Evolutionary conservation across 1,284 basidiomycete genomes (phyloP), one percentile per base, ranked within the genome.

Genomic region (Sanghuangporus baumii): DNA sequence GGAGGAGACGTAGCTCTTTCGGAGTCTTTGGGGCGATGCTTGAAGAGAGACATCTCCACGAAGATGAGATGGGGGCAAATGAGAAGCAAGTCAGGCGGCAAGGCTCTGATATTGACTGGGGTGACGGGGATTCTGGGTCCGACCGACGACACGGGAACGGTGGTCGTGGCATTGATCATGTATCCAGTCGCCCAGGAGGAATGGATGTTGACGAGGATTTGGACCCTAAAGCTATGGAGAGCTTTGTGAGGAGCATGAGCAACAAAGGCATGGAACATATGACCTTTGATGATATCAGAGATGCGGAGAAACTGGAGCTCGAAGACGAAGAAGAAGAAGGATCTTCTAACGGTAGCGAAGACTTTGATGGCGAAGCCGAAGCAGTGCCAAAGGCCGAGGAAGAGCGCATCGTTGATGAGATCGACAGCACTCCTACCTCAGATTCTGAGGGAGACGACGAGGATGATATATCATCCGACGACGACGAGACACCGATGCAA

Each of bases 31-130:
- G 83, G 1, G 84, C 81, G n/a, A 79, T 80, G 68, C 70, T 81
- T 65, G 79, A 80, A n/a, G 87, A 89, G 68, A 79, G 74, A 12
- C 73, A 75, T 67, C 69, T 87, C 66, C 76, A 73, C 18, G 73
- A 75, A 36, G 67, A 66, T 14, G 83, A 83, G 67, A 36, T 54
- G 5, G 47, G 6, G 14, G 6, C 14, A 2, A 9, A n/a, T n/a
- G 36, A n/a, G 26, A 74, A 78, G 14, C 74, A 74, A 61, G 75
- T 75, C 71, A 75, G 82, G 71, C 77, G 87, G 63, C 73, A 77
- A 59, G 86, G 81, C 0, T 88, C 86, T 16, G 89, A 91, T 72
- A 66, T 90, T 37, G 85, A 91, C 59, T 90, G 87, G 87, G 88
- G 87, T 1, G 81, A 81, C 59, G 79, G 75, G 3, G 65, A 70